Conservation (phyloP, 495 filamentous ascomycete genomes). For the Cryomyces minteri region DNA sequence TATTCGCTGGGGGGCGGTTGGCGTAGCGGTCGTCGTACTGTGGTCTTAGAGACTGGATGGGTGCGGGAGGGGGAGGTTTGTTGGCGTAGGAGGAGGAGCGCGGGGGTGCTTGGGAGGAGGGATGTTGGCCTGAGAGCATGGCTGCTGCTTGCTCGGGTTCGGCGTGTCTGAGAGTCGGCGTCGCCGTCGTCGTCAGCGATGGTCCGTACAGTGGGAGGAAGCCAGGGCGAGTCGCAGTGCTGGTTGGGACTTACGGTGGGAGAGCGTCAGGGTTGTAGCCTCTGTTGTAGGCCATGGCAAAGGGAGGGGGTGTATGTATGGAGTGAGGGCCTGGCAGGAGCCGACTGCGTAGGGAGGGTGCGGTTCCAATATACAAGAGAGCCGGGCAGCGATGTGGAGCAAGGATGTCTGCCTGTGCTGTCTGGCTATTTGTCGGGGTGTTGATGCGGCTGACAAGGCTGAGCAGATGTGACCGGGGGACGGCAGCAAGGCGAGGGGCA, state of each 20-base stretch:
- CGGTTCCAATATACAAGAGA: too few relatives aligned
- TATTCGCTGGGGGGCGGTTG: constrained; percentile 7
- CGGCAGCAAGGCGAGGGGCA: too few relatives aligned
- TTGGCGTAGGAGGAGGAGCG: constrained; percentile 16
- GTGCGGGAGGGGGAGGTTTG: constrained; percentile 13
- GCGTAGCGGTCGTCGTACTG: constrained; percentile 14
- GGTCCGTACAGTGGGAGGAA: too few relatives aligned
- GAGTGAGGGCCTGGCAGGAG: too few relatives aligned
- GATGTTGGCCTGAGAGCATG: constrained; percentile 4
- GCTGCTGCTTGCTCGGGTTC: constrained; percentile 57
- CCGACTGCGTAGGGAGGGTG: too few relatives aligned
- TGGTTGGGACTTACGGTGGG: constrained; percentile 53
- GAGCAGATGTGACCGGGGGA: too few relatives aligned
- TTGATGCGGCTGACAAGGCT: too few relatives aligned
- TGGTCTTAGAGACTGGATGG: constrained; percentile 5
- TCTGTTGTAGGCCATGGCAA: constrained; percentile 91
- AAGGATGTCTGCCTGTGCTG: too few relatives aligned
- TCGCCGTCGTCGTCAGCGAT: constrained; percentile 3
- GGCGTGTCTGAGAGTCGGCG: constrained; percentile 45
- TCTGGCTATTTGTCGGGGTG: too few relatives aligned
- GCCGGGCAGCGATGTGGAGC: too few relatives aligned
- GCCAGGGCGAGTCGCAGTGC: not conserved
- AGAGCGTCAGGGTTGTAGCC: constrained; percentile 92
- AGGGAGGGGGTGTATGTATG: too few relatives aligned
- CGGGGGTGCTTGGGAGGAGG: constrained; percentile 5